Conservation (phyloP, 2,329 filamentous ascomycete genomes). For the Aspergillus sp. region DNA sequence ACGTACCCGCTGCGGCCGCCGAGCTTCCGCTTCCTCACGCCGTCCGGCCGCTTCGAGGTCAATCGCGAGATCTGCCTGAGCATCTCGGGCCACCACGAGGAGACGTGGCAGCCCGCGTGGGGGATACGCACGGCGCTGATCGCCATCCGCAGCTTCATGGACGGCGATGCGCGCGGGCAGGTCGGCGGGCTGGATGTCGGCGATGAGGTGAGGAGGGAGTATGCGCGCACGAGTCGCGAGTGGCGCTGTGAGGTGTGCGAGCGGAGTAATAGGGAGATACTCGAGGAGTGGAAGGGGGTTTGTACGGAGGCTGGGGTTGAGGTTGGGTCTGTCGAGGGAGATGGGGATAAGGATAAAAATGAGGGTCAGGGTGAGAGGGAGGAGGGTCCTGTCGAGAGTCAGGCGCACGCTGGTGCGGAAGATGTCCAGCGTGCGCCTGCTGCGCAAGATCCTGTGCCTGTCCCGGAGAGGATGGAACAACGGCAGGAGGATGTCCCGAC, state of each 20-base stretch:
- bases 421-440: neutral
- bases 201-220: constrained; percentile 63
- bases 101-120: constrained; percentile 99
- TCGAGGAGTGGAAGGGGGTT: constrained; percentile 66
- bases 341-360: constrained; percentile 9
- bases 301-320: constrained; percentile 37
- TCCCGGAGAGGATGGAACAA: too few species aligned
- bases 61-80: constrained; percentile 96
- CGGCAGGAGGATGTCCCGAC: neutral
- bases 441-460: too few species aligned
- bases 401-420: neutral
- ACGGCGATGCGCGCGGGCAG: constrained; percentile 82
- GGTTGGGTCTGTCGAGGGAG: constrained; percentile 27
- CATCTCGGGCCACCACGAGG: constrained; percentile 93
- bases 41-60: constrained; percentile 87
- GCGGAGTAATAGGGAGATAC: constrained; percentile 63
- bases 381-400: neutral
- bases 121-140: constrained; percentile 85
- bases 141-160: constrained; percentile 85
- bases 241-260: constrained; percentile 72
- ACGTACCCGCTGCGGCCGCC: constrained; percentile 90
- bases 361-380: neutral
- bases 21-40: constrained; percentile 92
- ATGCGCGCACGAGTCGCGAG: constrained; percentile 64
- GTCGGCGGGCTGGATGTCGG: constrained; percentile 82